These are phyloP conservation scores for Erodium moschatum DNA, from an alignment of 441 rosid species.

Conservation along the genomic window DNA sequence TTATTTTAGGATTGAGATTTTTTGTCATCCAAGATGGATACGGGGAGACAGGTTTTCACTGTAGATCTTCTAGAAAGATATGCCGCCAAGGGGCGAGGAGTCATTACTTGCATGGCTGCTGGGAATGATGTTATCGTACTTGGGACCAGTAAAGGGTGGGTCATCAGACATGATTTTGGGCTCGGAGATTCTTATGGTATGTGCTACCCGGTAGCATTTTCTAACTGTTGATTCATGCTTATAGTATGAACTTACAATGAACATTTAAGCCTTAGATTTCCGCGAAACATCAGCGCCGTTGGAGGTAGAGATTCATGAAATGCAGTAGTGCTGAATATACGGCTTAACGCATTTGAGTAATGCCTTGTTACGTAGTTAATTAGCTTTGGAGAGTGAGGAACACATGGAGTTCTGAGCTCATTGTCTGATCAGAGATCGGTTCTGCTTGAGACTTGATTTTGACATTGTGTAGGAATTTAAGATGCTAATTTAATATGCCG, in stretches of 20 bases:
- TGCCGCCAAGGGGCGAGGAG: slow-evolving; percentile 84
- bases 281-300: not conserved
- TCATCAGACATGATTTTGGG: slow-evolving; percentile 84
- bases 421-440: not conserved
- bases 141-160: slow-evolving; percentile 96
- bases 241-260: not conserved
- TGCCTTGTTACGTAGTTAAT: not conserved
- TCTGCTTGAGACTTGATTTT: not conserved
- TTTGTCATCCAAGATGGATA: slow-evolving; percentile 45
- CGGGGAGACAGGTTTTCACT: slow-evolving; percentile 68
- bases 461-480: not conserved
- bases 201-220: not conserved
- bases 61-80: slow-evolving; percentile 87
- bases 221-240: not conserved
- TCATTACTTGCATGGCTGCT: slow-evolving; percentile 91
- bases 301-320: not conserved
- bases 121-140: slow-evolving; percentile 89
- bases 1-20: not conserved
- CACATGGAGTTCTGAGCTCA: not conserved
- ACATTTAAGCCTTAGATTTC: not conserved
- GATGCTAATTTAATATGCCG: not conserved
- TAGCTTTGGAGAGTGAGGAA: not conserved
- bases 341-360: not conserved
- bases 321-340: not conserved
- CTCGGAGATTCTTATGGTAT: slow-evolving; percentile 66